Percentiles rank a stretch among this genome's conserved stretches.
These are phyloP conservation scores for Elaeis oleifera DNA, from an alignment of 202 grass and related monocot genomes.

Conservation along the genomic window DNA sequence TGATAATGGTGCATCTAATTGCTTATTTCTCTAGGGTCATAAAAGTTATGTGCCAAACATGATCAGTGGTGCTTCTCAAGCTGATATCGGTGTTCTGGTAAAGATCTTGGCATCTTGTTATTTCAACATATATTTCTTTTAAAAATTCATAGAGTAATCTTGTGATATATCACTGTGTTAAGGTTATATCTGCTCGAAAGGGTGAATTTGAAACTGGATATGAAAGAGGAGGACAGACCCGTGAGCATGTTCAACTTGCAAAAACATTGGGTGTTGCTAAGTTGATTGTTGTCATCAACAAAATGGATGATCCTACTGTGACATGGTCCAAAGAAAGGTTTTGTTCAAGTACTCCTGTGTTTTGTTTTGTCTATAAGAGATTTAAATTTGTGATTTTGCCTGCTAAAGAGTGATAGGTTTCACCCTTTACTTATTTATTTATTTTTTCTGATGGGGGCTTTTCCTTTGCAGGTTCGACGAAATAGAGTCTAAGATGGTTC, in stretches of 20 bases:
- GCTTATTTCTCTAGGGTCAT: conserved; percentile 47
- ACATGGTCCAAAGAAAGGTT: conserved; percentile 83
- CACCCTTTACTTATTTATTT: conserved; percentile 1
- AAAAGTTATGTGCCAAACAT: conserved; percentile 99
- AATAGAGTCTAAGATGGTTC: conserved; percentile 80
- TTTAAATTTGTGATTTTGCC: not conserved
- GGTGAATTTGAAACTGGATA: conserved; percentile 97
- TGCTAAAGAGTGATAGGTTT: conserved; percentile 1
- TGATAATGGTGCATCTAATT: not conserved
- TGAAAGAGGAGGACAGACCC: conserved; percentile 87
- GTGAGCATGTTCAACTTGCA: conserved; percentile 89
- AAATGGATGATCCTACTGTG: conserved; percentile 97
- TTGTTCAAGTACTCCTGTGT: conserved; percentile 5
- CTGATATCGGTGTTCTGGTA: conserved; percentile 97
- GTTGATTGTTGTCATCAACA: conserved; percentile 87
- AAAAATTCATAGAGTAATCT: not conserved
- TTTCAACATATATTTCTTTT: not conserved
- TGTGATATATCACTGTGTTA: not conserved
- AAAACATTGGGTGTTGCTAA: conserved; percentile 95
- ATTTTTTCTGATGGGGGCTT: not conserved
- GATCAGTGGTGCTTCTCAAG: conserved; percentile 99
- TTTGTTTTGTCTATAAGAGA: not conserved
- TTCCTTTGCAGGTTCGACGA: conserved; percentile 69
- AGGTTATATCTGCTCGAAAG: conserved; percentile 94
- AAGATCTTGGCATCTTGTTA: conserved; percentile 12